Percentiles rank a stretch among this genome's conserved stretches.
Evolutionary conservation across 192 early-diverging fungal species (phyloP).

Genomic region (Rhizoclosmatium globosum): DNA sequence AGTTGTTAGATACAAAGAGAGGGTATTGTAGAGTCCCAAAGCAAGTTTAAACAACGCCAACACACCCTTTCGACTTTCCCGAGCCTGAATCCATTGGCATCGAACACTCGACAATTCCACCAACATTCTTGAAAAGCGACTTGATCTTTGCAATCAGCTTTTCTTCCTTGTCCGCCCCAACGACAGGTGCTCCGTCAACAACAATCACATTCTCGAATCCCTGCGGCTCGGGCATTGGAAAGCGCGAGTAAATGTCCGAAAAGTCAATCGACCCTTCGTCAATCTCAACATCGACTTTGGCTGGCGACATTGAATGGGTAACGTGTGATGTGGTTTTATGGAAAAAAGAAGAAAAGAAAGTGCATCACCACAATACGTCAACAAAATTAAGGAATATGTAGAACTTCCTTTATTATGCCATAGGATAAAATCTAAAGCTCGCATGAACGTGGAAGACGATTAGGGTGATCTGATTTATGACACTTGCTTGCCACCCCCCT

Average conservation of each 20-base stretch:
- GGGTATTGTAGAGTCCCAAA: not conserved
- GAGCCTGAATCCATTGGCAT: constrained; percentile 85
- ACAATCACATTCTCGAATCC: constrained; percentile 88
- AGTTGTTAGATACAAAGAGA: not conserved
- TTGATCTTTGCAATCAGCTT: constrained; percentile 75
- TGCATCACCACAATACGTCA: not conserved
- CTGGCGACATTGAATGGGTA: not conserved
- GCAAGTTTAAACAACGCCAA: not conserved
- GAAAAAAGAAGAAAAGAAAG: constrained; percentile 13
- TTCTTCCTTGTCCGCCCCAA: constrained; percentile 86
- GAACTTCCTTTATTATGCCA: no score
- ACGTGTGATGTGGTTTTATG: not conserved
- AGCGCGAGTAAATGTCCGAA: constrained; percentile 85
- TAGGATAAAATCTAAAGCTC: no score
- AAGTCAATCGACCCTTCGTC: constrained; percentile 76
- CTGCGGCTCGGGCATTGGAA: constrained; percentile 73
- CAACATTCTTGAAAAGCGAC: constrained; percentile 84
- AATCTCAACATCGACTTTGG: constrained; percentile 15
- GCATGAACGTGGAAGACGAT: no score
- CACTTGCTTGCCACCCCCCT: no score
- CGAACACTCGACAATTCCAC: constrained; percentile 80
- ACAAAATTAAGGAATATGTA: not conserved
- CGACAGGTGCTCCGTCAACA: constrained; percentile 90
- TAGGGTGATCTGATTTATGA: no score
- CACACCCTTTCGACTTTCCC: constrained; percentile 86